Evolutionary conservation across 2,329 filamentous ascomycete species (phyloP), one percentile per base, ranked within the genome.

Genomic region (Cladophialophora psammophila): DNA sequence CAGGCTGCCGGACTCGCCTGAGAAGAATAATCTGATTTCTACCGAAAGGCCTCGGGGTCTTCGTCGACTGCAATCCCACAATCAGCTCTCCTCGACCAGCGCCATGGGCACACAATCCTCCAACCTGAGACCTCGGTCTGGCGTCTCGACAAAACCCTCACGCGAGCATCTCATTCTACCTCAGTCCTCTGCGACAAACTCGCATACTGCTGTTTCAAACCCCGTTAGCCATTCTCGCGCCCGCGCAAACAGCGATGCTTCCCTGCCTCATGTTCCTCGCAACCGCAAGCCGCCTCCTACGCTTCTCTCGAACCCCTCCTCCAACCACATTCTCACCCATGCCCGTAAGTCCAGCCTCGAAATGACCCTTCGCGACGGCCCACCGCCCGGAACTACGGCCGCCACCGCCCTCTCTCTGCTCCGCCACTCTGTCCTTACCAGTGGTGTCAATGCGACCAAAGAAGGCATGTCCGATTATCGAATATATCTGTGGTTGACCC

Each of bases 401-500:
- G 79, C 80, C 58, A 79, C 77, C 2, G 70, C 72, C 5, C 73
- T 85, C 32, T 77, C 81, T 63, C 80, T 84, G 62, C 72, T 85
- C 64, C 78, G 82, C 68, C 82, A 83, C 67, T 77, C 84, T 32
- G 80, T 85, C 57, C 71, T 86, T 48, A 82, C 81, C 10, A 82
- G 80, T 54, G 80, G 82, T 58, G 80, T 85, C 7, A 81, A 83
- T 67, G 81, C 83, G 45, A 83, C 85, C 71, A 78, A 76, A 56
- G 83, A 85, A 77, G 84, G 84, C 72, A 85, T 85, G 94, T 99
- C 95, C 20, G 90, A 93, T 54, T 84, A 95, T 69, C 90, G 95
- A 75, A 96, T 98, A 77, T 98, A 99, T 78, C 88, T 96, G 71
- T 99, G 95, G 95, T 87, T 98, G 48, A 92, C 97, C 72, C 87